These are phyloP conservation scores for Colletotrichum filicis DNA, from an alignment of 2,329 filamentous ascomycete species.

Conservation along the genomic window DNA sequence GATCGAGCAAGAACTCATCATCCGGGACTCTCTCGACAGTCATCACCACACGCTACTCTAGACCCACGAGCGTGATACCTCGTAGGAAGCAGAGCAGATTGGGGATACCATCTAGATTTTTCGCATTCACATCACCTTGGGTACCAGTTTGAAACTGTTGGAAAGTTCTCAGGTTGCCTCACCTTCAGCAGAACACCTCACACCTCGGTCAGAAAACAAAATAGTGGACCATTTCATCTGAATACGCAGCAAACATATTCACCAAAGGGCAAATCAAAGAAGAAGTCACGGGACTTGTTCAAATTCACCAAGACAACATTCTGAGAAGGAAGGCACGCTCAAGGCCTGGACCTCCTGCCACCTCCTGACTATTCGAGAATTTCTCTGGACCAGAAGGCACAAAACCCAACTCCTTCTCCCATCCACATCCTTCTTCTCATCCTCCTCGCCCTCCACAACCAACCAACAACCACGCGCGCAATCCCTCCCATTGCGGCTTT, in stretches of 20 bases:
- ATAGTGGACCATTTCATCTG: constrained; percentile 23
- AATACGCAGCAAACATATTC: neutral
- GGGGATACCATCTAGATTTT: neutral
- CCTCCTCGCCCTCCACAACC: neutral
- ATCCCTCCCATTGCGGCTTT: neutral
- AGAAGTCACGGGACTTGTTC: neutral
- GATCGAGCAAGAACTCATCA: constrained; percentile 1
- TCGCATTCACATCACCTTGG: constrained; percentile 9
- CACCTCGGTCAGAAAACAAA: constrained; percentile 1
- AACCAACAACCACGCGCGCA: neutral
- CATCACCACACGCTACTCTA: constrained; percentile 15
- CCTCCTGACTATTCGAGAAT: neutral
- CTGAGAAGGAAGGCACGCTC: constrained; percentile 25
- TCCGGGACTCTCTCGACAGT: constrained; percentile 10
- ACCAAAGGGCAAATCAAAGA: constrained; percentile 15
- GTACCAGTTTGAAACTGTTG: constrained; percentile 3
- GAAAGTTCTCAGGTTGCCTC: constrained; percentile 5
- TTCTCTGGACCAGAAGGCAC: neutral
- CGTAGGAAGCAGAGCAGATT: constrained; percentile 9
- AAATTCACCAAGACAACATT: constrained; percentile 17
- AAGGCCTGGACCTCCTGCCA: neutral
- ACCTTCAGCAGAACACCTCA: neutral
- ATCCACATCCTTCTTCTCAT: neutral
- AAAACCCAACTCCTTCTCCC: neutral
- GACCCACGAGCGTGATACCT: constrained; percentile 28